phyloP scores from a whole-genome alignment of 805 yeast species.

The Wickerhamiella kurtzmanii region DNA sequence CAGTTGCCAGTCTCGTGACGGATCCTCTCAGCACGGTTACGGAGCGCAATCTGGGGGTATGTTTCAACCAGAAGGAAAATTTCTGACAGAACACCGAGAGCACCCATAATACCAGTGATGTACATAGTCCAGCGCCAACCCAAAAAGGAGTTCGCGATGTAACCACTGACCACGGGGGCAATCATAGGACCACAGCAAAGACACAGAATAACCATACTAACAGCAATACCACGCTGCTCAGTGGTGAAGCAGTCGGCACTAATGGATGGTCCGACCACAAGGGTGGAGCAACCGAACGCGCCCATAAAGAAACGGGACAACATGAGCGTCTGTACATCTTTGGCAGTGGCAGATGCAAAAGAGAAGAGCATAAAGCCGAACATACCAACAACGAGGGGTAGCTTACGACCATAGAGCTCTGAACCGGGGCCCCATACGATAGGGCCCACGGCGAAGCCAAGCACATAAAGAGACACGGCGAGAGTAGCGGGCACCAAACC shows the following conservation, averaged over 20 bases:
- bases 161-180: conserved; percentile 37
- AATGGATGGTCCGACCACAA: conserved; percentile 46
- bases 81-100: conserved; percentile 26
- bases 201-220: conserved; percentile 36
- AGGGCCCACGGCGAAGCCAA: conserved; percentile 61
- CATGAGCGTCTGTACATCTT: conserved; percentile 38
- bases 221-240: conserved; percentile 39
- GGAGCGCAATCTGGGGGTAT: conserved; percentile 37
- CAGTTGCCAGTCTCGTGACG: conserved; percentile 70
- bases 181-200: conserved; percentile 32
- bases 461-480: conserved; percentile 43
- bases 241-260: conserved; percentile 45
- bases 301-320: conserved; percentile 47
- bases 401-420: conserved; percentile 39
- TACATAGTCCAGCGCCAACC: conserved; percentile 50
- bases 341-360: conserved; percentile 38
- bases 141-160: conserved; percentile 26
- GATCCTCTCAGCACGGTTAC: conserved; percentile 48
- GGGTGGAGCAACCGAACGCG: conserved; percentile 45
- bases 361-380: conserved; percentile 27
- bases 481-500: conserved; percentile 37
- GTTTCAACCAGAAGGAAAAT: conserved; percentile 30
- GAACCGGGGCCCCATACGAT: conserved; percentile 50
- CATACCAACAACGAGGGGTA: conserved; percentile 30
- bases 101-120: conserved; percentile 33